phyloP scores from a whole-genome alignment of 129 eudicot genomes.

The Dittrichia graveolens region DNA sequence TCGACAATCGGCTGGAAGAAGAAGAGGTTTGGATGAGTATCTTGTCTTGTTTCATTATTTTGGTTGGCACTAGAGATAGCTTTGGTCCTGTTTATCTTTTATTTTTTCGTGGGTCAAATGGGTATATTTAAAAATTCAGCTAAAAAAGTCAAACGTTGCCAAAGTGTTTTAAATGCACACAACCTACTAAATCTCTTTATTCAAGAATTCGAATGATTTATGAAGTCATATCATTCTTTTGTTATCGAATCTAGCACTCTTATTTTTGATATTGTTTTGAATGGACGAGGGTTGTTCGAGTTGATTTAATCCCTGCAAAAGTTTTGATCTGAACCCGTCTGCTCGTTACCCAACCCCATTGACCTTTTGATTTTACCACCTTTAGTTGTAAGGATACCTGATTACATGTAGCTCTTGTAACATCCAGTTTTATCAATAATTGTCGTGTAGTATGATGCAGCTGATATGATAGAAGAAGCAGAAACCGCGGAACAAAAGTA shows the following conservation, averaged over 20 bases:
- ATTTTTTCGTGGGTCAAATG: background rate
- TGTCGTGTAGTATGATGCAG: slow-evolving; percentile 83
- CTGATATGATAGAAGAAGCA: slow-evolving; percentile 88
- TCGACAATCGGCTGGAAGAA: slow-evolving; percentile 87
- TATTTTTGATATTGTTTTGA: no score
- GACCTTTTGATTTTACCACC: background rate
- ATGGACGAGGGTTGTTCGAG: no score
- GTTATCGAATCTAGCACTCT: background rate
- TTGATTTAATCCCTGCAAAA: background rate
- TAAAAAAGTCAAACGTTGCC: background rate
- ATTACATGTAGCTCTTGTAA: background rate
- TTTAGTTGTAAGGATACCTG: background rate
- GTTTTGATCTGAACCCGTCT: background rate
- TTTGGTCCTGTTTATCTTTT: background rate
- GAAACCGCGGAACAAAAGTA: slow-evolving; percentile 87
- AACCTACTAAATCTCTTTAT: slow-evolving; percentile 3
- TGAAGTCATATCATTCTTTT: background rate
- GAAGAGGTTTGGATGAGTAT: slow-evolving; percentile 68
- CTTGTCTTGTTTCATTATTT: background rate
- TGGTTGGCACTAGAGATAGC: background rate
- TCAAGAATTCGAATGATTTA: background rate
- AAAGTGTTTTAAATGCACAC: background rate
- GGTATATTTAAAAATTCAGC: background rate
- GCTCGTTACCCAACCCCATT: background rate
- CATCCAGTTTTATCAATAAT: slow-evolving; percentile 3